A percentile compares a stretch with the other conserved stretches of the same genome.
Evolutionary conservation across 2,329 filamentous ascomycete genomes (phyloP).

Genomic region (Pyricularia sp.): DNA sequence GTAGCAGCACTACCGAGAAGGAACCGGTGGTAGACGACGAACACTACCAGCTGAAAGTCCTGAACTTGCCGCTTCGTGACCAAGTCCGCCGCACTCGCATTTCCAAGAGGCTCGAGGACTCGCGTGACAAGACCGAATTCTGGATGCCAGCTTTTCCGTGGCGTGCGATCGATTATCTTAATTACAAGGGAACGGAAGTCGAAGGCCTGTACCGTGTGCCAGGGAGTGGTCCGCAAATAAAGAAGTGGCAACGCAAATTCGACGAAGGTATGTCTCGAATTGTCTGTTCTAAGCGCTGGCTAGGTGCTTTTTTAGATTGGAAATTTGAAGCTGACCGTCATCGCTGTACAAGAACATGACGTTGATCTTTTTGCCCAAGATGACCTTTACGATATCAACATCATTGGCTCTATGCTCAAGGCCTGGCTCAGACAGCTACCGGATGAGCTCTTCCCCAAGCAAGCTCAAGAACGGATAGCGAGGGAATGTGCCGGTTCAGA

Average conservation of each 20-base stretch:
- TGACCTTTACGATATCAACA: conserved; percentile 92
- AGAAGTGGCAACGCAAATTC: conserved; percentile 87
- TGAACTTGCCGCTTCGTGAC: conserved; percentile 78
- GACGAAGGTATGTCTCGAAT: conserved; percentile 55
- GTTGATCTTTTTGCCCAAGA: conserved; percentile 83
- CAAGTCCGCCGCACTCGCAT: conserved; percentile 89
- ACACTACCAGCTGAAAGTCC: conserved; percentile 74
- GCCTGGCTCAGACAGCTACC: conserved; percentile 93
- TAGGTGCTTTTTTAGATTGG: background rate
- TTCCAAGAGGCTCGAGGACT: conserved; percentile 78
- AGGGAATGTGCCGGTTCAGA: conserved; percentile 72
- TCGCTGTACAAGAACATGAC: conserved; percentile 54
- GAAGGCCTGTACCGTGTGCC: conserved; percentile 91
- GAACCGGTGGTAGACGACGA: conserved; percentile 65
- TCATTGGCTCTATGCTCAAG: conserved; percentile 92
- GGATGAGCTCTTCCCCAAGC: conserved; percentile 85
- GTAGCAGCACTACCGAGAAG: conserved; percentile 59
- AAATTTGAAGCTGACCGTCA: conserved; percentile 11
- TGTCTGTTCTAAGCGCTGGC: background rate
- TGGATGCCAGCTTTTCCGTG: conserved; percentile 98
- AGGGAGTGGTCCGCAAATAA: conserved; percentile 81
- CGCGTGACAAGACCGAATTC: conserved; percentile 91
- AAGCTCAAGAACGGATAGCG: conserved; percentile 69
- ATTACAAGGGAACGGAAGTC: conserved; percentile 88
- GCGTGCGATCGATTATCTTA: conserved; percentile 92